Base-by-base conservation (phyloP, 2,329 filamentous ascomycete species). In the Knufia fluminis region DNA sequence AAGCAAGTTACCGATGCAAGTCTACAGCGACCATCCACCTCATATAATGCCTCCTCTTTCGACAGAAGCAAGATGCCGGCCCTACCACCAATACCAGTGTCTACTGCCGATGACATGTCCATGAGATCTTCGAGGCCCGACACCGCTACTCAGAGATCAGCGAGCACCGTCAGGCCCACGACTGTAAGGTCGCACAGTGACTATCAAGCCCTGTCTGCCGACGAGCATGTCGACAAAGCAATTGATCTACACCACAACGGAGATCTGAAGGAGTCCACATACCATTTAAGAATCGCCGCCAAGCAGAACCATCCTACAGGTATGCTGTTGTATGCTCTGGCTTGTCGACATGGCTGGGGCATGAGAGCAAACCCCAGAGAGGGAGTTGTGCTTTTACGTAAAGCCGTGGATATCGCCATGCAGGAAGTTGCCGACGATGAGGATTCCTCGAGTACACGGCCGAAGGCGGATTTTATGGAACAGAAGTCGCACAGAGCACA, bases 281-380 rank as follows among this genome's bases (percentile, higher is more conserved):
- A 97, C 63, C 92, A 98, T 64, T 76, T 98, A 39, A 85, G 92
- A 28, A 79, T 94, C 52, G 92, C 92, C 3, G 91, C 92, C 1
- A 82, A 83, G 59, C 83, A 86, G 50, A 86, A 88, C 41, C 79
- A 94, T 51, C 86, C 92, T 0, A 95, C 91, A 0, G 92, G 85
- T 19, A 98, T 98, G 92, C 78, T 98, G 10, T 75, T 97, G 26
- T 98, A 96, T 66, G 92, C 91, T 3, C 76, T 98, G 31, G 92
- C 92, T 9, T 97, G 91, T 63, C 80, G 92, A 44, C 92, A 98
- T 63, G 92, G 92, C 43, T 98, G 92, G 92, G 92, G 92, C 16
- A 96, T 97, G 87, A 83, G 90, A 8, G 79, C 88, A 6, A 96
- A 95, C 64, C 88, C 88, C 61, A 77, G 77, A 42, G 92, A 98